phyloP scores from a whole-genome alignment of 495 filamentous ascomycete genomes.

The Xylona heveae region DNA sequence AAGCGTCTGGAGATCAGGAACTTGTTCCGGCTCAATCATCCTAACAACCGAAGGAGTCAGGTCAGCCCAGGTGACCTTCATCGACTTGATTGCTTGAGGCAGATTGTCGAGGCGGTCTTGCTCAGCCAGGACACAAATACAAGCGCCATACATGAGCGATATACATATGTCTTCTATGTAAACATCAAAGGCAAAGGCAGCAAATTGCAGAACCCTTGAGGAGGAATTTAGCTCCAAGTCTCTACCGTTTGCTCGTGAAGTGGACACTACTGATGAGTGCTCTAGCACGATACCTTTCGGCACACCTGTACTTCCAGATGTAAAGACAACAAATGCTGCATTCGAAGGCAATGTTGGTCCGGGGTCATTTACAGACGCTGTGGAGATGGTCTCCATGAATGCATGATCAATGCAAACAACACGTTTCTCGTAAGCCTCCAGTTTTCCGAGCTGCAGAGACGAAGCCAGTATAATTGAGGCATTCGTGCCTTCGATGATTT shows the following conservation, averaged over 20 bases:
- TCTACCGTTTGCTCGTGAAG: slow-evolving; percentile 2
- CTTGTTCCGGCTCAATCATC: slow-evolving; percentile 21
- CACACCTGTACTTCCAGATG: slow-evolving; percentile 20
- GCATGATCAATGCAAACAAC: no score
- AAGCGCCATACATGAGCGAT: slow-evolving; percentile 31
- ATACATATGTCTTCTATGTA: slow-evolving; percentile 27
- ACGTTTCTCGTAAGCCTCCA: neutral
- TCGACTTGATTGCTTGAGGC: slow-evolving; percentile 12
- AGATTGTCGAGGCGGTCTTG: slow-evolving; percentile 15
- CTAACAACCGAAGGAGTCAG: slow-evolving; percentile 36
- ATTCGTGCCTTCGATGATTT: neutral
- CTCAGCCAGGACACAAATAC: slow-evolving; percentile 37
- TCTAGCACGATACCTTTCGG: slow-evolving; percentile 16
- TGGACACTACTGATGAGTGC: slow-evolving; percentile 9
- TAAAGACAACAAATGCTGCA: slow-evolving; percentile 16
- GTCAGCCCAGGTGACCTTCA: slow-evolving; percentile 10
- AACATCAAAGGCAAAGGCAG: slow-evolving; percentile 28
- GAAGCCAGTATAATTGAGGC: slow-evolving; percentile 1
- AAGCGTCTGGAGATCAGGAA: slow-evolving; percentile 19
- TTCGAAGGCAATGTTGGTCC: no score
- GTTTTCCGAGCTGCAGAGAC: neutral
- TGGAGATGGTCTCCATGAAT: no score
- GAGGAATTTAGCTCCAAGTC: slow-evolving; percentile 17
- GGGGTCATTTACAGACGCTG: no score
- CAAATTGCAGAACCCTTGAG: slow-evolving; percentile 26